Conservation (phyloP, 2,329 filamentous ascomycete species). For the Stenocarpella maydis region DNA sequence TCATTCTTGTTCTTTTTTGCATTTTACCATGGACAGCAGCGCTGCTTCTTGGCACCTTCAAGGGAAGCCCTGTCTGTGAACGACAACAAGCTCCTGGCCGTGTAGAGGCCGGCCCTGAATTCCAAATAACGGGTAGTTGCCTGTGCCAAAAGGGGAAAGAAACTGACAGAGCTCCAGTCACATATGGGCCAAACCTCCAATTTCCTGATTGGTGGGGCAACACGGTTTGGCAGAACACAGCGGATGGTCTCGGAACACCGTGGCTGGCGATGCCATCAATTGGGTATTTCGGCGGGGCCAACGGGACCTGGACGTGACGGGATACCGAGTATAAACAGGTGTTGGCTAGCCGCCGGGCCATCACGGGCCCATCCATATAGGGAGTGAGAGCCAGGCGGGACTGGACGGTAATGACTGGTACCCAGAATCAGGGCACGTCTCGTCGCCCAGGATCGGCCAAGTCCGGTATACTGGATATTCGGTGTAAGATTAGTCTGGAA, state of each 20-base stretch:
- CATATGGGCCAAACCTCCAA: conserved; percentile 44
- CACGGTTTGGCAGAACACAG: conserved; percentile 47
- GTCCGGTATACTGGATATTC: neutral
- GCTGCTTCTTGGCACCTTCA: neutral
- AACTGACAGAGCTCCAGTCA: conserved; percentile 36
- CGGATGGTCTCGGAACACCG: conserved; percentile 43
- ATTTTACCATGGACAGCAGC: neutral
- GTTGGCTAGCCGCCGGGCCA: conserved; percentile 2
- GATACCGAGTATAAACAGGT: no score
- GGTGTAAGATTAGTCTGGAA: neutral
- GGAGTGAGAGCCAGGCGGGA: neutral
- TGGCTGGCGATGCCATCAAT: conserved; percentile 45
- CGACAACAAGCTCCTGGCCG: no score
- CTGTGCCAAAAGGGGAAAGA: no score
- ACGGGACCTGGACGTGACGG: conserved; percentile 44
- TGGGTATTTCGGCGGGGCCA: conserved; percentile 45
- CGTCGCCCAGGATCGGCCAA: neutral
- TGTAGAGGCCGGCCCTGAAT: neutral
- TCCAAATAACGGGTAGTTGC: no score
- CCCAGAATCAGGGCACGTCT: neutral
- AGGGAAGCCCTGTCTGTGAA: no score
- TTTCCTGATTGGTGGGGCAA: conserved; percentile 49
- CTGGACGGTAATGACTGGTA: neutral
- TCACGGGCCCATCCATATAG: neutral
- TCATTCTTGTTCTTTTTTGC: no score